A percentile compares a stretch with the other conserved stretches of the same genome.
Conservation (phyloP, 2,329 filamentous ascomycete species). For the Aspergillus nomiae region DNA sequence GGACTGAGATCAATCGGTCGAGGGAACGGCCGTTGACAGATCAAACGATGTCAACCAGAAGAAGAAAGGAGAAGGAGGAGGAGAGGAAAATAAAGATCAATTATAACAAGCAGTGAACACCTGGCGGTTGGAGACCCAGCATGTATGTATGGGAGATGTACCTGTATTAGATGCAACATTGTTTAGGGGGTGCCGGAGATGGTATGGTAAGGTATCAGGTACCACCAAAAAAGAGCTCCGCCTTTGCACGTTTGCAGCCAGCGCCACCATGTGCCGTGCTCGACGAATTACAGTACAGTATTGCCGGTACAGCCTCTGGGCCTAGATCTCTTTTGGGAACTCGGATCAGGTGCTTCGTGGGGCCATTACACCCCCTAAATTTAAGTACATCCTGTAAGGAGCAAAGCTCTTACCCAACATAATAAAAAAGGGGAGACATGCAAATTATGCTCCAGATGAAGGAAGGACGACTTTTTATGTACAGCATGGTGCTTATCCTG, state of each 20-base stretch:
- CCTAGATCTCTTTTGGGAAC: neutral
- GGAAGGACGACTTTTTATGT: neutral
- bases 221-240: neutral
- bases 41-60: conserved; percentile 1
- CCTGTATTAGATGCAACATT: neutral
- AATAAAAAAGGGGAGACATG: neutral
- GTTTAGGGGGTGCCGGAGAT: neutral
- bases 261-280: neutral
- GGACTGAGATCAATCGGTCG: conserved; percentile 1
- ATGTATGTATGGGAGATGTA: conserved; percentile 8
- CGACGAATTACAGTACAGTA: neutral
- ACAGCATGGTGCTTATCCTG: neutral
- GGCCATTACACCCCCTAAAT: neutral
- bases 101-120: conserved; percentile 8
- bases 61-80: conserved; percentile 10
- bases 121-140: neutral
- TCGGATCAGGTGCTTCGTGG: conserved; percentile 7
- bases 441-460: neutral
- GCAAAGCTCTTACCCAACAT: neutral
- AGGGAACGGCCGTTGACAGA: conserved; percentile 4
- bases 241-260: conserved; percentile 6
- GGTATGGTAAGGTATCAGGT: conserved; percentile 6
- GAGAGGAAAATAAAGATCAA: conserved; percentile 15
- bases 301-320: neutral
- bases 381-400: neutral